Evolutionary conservation across 2,329 filamentous ascomycete genomes (phyloP), one percentile per base, ranked within the genome.

Genomic region (Fusarium torreyae): DNA sequence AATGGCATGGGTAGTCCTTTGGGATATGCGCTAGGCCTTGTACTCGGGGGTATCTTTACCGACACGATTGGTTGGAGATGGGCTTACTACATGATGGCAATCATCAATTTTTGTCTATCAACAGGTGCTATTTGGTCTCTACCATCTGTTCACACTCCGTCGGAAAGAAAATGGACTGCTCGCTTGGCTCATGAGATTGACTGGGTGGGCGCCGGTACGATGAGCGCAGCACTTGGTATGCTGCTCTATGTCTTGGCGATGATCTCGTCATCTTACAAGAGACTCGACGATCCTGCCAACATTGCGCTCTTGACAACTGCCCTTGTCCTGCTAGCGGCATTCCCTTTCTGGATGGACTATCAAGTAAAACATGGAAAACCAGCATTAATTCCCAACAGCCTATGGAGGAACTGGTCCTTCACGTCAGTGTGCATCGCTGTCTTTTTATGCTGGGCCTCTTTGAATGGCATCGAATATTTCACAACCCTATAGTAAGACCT

Each of bases 331-430:
- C 75, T 89, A 1, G 82, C 81, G 0, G 74, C 76, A 0, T 91
- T 91, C 61, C 80, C 85, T 1, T 72, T 83, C 20, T 90, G 88
- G 88, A 84, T 88, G 59, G 77, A 80, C 3, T 78, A 80, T 4
- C 88, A 87, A 53, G 84, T 84, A 28, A 81, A 76, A 8, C 74
- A 77, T 1, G 77, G 79, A 3, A 80, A 81, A 8, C 85, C 88
- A 15, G 87, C 87, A 0, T 73, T 91, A 4, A 88, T 91, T 6
- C 88, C 88, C 0, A 90, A 90, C 66, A 83, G 81, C 0, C 76
- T 91, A 0, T 90, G 88, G 88, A 81, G 78, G 5, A 89, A 88
- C 31, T 74, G 77, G 0, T 77, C 84, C 3, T 91, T 90, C 66
- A 85, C 86, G 0, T 81, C 80, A 2, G 82, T 88, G 9, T 91